These are phyloP conservation scores for Alternaria panax DNA, from an alignment of 2,329 filamentous ascomycete species.

Conservation along the genomic window DNA sequence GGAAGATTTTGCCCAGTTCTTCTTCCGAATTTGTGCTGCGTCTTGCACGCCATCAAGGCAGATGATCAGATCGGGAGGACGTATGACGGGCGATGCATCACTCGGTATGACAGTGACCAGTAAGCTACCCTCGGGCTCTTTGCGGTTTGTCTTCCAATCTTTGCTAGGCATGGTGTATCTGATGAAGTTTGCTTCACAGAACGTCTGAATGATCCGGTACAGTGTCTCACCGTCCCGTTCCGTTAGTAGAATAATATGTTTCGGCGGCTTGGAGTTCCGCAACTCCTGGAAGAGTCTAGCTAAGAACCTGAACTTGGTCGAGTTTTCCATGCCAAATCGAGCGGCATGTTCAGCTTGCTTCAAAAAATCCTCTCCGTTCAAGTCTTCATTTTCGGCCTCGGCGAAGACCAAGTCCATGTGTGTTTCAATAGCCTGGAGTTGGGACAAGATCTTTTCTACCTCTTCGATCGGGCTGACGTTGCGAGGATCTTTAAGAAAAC, in stretches of 20 bases:
- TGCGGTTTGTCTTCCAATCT: conserved; percentile 14
- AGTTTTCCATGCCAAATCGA: conserved; percentile 40
- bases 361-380: conserved; percentile 14
- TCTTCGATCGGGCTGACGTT: conserved; percentile 21
- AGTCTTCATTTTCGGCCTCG: conserved; percentile 22
- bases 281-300: conserved; percentile 30
- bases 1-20: conserved; percentile 33
- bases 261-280: conserved; percentile 20
- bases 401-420: conserved; percentile 42
- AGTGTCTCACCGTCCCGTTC: conserved; percentile 32
- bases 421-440: conserved; percentile 38
- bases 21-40: conserved; percentile 33
- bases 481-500: conserved; percentile 22
- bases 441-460: conserved; percentile 28
- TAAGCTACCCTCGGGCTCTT: conserved; percentile 23
- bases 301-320: conserved; percentile 47
- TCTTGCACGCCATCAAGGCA: conserved; percentile 49
- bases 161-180: conserved; percentile 38
- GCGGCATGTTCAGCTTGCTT: conserved; percentile 30
- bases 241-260: conserved; percentile 42
- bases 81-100: conserved; percentile 26
- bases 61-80: conserved; percentile 50
- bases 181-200: conserved; percentile 30
- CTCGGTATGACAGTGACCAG: conserved; percentile 48
- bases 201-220: conserved; percentile 38